Evolutionary conservation across 2,329 filamentous ascomycete species (phyloP), one percentile per base, ranked within the genome.

Genomic region (Ilyonectria robusta): DNA sequence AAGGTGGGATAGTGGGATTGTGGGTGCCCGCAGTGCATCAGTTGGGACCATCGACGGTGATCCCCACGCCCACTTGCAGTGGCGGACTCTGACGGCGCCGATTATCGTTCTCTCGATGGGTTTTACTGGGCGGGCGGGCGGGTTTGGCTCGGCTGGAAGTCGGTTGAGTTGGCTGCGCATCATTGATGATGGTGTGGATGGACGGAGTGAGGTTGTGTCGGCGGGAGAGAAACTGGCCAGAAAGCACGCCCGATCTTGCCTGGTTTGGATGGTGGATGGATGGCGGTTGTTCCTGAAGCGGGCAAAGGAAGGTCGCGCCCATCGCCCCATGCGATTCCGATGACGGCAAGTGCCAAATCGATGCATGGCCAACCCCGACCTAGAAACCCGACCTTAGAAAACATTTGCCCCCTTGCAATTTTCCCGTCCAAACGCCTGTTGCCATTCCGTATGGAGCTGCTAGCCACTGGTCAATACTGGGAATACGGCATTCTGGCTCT

Each of bases 331-430:
- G 65, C 40, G 61, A 70, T 65, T 51, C 57, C 69, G 63, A 69
- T 72, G 70, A 72, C 66, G 72, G 67, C 62, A 62, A 69, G 66
- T 67, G 67, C 40, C 42, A 48, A 60, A 59, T 65, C 55, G 60
- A 37, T 60, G 59, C 64, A 66, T 65, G 65, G 54, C 54, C 60
- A 54, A 59, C 44, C 46, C 46, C 37, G 23, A 40, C 55, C 46
- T 48, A 44, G 61, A 23, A 23, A 3, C 23, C 23, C 23, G 23
- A 23, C 23, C 23, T 23, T 23, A 3, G 23, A 23, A 23, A 42
- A 2, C 44, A 31, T 40, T 51, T 37, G n/a, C 33, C 42, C 40
- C 59, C 37, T 7, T 19, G 46, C 15, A 21, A 31, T 46, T 53
- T 29, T 51, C 47, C 13, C 26, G 33, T 40, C 29, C 51, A 23